phyloP scores from a whole-genome alignment of 169 alveolate species.

The Plasmodium knowlesi region DNA sequence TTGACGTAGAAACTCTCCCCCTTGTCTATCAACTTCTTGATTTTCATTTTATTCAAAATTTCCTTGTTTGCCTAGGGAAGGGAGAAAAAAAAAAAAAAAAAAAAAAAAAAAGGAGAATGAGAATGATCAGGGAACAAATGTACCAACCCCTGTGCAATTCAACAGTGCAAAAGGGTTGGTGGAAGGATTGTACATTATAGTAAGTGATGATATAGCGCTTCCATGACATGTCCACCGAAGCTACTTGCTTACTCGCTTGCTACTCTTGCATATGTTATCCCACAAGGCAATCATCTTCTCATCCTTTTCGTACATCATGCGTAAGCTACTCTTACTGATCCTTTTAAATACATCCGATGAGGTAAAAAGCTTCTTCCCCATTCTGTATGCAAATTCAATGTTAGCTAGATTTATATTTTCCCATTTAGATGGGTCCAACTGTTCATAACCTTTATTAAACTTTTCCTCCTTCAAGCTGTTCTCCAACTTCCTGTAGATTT shows the following conservation, averaged over 20 bases:
- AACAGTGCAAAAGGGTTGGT: too few relatives aligned
- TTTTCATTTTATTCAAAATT: constrained; percentile 9
- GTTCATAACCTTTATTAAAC: constrained; percentile 8
- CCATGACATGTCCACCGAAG: background rate
- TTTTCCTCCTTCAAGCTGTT: constrained; percentile 6
- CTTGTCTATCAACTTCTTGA: constrained; percentile 26
- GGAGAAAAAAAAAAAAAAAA: background rate
- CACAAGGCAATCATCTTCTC: constrained; percentile 19
- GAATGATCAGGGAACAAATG: too few relatives aligned
- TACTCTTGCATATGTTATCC: constrained; percentile 24
- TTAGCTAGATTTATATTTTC: constrained; percentile 5
- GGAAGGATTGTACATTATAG: background rate
- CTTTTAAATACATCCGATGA: constrained; percentile 8
- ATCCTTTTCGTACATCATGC: constrained; percentile 43
- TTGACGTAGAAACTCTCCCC: constrained; percentile 63
- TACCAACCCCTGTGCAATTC: too few relatives aligned
- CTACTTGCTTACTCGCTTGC: background rate
- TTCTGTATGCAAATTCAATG: constrained; percentile 32
- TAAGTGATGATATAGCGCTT: background rate
- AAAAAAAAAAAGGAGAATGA: too few relatives aligned
- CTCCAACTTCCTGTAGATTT: background rate
- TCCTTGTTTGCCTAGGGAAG: constrained; percentile 41
- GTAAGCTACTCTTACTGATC: background rate
- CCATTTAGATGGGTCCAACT: background rate
- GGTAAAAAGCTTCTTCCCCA: constrained; percentile 45